A percentile compares a stretch with the other conserved stretches of the same genome.
These are phyloP conservation scores for Cladorrhinum sp. DNA, from an alignment of 2,329 filamentous ascomycete species.

Conservation along the genomic window DNA sequence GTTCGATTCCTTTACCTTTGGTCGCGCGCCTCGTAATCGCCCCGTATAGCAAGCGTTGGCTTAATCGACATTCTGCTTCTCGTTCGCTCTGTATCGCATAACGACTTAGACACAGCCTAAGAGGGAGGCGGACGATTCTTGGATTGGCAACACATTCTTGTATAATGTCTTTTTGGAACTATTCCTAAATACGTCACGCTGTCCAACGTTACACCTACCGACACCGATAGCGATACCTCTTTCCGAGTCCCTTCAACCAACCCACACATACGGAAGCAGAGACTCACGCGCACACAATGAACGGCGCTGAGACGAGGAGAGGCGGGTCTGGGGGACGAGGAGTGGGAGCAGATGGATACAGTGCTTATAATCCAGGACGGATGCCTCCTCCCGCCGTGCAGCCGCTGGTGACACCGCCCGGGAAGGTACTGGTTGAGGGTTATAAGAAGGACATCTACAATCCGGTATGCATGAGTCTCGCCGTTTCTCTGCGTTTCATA, in stretches of 20 bases:
- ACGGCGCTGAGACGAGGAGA: constrained; percentile 25
- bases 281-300: constrained; percentile 22
- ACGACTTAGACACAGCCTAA: background rate
- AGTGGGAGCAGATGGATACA: constrained; percentile 32
- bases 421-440: constrained; percentile 54
- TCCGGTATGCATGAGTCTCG: background rate
- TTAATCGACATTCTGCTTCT: background rate
- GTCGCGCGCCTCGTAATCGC: background rate
- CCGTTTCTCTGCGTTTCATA: too few species aligned
- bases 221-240: background rate
- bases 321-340: constrained; percentile 14
- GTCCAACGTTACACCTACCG: background rate
- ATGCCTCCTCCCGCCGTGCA: constrained; percentile 31
- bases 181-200: background rate
- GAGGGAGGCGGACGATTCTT: background rate
- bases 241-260: background rate
- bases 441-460: constrained; percentile 51
- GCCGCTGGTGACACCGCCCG: constrained; percentile 37
- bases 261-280: background rate
- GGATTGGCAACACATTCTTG: constrained; percentile 3
- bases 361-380: constrained; percentile 25
- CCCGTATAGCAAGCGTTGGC: background rate
- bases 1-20: background rate
- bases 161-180: constrained; percentile 12
- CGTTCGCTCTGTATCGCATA: background rate